These are phyloP conservation scores for Pseudogymnoascus sp. DNA, from an alignment of 2,329 filamentous ascomycete genomes.

Conservation along the genomic window DNA sequence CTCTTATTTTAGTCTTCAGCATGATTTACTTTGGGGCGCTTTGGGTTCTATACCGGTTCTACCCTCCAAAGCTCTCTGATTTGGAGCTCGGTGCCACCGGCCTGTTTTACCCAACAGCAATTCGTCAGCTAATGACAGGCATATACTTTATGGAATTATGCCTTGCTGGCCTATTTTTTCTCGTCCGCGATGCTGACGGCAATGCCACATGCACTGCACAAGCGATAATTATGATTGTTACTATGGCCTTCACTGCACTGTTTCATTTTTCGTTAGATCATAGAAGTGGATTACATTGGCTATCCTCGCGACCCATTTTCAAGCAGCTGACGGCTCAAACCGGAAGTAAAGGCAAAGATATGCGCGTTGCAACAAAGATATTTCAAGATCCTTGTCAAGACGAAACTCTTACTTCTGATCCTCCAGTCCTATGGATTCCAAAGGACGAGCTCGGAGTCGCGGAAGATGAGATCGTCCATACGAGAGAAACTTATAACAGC, in stretches of 20 bases:
- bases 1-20: conserved; percentile 17
- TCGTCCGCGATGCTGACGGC: conserved; percentile 3
- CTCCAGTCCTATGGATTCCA: conserved; percentile 37
- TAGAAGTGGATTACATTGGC: conserved; percentile 31
- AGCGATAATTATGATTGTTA: conserved; percentile 9
- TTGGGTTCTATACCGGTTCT: conserved; percentile 17
- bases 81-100: not conserved
- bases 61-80: not conserved
- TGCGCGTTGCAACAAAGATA: not conserved
- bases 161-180: conserved; percentile 11
- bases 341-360: not conserved
- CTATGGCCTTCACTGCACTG: conserved; percentile 11
- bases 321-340: not conserved
- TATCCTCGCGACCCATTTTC: not conserved
- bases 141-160: conserved; percentile 13
- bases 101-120: not conserved
- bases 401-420: not conserved
- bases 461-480: not conserved
- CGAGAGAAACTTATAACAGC: not conserved
- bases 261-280: conserved; percentile 50
- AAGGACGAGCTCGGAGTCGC: not conserved
- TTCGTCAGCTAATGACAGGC: conserved; percentile 11
- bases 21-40: conserved; percentile 17
- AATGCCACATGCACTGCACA: not conserved
- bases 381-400: not conserved